phyloP scores from a whole-genome alignment of 805 yeast species.

The Middelhovenomyces tepae region DNA sequence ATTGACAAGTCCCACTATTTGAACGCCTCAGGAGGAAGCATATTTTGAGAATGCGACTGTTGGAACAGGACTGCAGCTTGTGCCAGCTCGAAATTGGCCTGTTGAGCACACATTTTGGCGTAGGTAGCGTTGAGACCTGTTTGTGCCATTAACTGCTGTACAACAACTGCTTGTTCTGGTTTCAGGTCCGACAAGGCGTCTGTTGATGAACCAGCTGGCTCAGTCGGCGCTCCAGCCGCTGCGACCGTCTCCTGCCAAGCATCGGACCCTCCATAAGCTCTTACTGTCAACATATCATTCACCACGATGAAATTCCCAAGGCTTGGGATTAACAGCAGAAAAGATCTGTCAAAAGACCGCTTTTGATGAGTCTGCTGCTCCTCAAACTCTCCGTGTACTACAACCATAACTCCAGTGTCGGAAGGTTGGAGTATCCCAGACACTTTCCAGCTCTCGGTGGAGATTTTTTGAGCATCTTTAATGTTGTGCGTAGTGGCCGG shows the following conservation, averaged over 20 bases:
- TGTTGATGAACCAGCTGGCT: constrained; percentile 14
- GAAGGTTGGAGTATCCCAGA: constrained; percentile 46
- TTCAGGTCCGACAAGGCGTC: constrained; percentile 32
- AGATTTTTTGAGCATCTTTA: constrained; percentile 53
- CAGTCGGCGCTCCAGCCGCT: constrained; percentile 4
- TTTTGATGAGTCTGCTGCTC: constrained; percentile 40
- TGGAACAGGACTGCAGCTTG: constrained; percentile 63
- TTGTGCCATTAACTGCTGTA: constrained; percentile 55
- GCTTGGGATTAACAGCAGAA: constrained; percentile 60
- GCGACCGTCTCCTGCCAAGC: constrained; percentile 40
- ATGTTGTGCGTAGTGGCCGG: constrained; percentile 74
- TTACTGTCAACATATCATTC: constrained; percentile 67
- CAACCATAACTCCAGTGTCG: constrained; percentile 67
- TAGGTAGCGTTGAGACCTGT: constrained; percentile 74
- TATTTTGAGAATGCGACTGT: constrained; percentile 44
- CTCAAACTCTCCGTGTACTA: constrained; percentile 76
- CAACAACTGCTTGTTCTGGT: constrained; percentile 52
- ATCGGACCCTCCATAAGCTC: constrained; percentile 46
- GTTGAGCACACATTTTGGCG: constrained; percentile 76
- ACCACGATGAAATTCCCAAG: constrained; percentile 76
- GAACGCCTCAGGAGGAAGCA: constrained; percentile 51
- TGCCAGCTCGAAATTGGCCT: constrained; percentile 75
- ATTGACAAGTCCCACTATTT: constrained; percentile 11
- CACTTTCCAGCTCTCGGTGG: constrained; percentile 60
- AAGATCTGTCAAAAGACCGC: constrained; percentile 80